These are phyloP conservation scores for Rubia peregrina DNA, from an alignment of 305 asterid genomes.

Conservation along the genomic window DNA sequence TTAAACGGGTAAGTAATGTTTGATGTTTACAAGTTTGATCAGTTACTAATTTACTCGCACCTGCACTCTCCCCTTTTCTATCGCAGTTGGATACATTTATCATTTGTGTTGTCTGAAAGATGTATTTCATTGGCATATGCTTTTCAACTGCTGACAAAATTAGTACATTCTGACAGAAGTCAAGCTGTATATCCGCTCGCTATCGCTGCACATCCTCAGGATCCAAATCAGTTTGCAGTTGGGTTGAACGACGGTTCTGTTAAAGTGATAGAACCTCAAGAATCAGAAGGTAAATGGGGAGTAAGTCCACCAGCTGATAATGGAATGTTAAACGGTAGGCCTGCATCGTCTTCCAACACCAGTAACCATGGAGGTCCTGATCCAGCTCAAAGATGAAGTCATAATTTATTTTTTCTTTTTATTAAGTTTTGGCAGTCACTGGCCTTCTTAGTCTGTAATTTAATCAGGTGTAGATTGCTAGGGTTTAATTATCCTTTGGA, in stretches of 20 bases:
- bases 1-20: slow-evolving; percentile 56
- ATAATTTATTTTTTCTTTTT: neutral
- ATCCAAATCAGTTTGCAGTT: slow-evolving; percentile 75
- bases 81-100: no score
- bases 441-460: slow-evolving; percentile 34
- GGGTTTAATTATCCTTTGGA: slow-evolving; percentile 27
- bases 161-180: slow-evolving; percentile 38
- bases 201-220: slow-evolving; percentile 88
- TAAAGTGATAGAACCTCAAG: slow-evolving; percentile 87
- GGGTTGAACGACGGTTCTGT: slow-evolving; percentile 86
- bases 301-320: slow-evolving; percentile 68
- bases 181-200: slow-evolving; percentile 63
- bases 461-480: slow-evolving; percentile 40
- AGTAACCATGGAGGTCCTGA: slow-evolving; percentile 63
- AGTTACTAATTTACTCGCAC: neutral
- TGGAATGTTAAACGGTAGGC: slow-evolving; percentile 52
- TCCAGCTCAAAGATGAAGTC: slow-evolving; percentile 60
- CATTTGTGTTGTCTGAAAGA: no score
- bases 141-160: slow-evolving; percentile 1
- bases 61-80: neutral
- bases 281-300: slow-evolving; percentile 85
- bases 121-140: neutral
- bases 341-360: slow-evolving; percentile 62
- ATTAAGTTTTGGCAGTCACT: neutral
- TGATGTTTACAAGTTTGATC: neutral